These are phyloP conservation scores for Saprolegnia diclina DNA, from an alignment of 352 stramenopile species.

Conservation along the genomic window DNA sequence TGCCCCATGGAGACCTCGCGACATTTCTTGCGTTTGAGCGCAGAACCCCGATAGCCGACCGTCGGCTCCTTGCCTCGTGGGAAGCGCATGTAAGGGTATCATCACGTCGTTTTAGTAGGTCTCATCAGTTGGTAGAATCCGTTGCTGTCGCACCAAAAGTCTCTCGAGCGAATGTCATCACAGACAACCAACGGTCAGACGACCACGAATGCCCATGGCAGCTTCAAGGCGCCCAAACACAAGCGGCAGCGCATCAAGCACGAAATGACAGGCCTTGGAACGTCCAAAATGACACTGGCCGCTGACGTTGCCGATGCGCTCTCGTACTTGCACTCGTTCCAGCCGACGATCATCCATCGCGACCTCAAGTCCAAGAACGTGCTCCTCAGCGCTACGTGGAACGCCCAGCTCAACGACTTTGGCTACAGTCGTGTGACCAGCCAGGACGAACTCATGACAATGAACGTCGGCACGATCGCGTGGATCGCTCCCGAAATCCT, in stretches of 20 bases:
- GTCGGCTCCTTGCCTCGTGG: conserved; percentile 5
- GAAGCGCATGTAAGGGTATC: background rate
- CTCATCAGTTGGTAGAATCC: background rate
- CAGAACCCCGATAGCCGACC: conserved; percentile 2
- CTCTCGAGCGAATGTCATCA: background rate
- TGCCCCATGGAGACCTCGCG: conserved; percentile 21
- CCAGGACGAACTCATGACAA: conserved; percentile 38
- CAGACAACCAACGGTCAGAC: background rate
- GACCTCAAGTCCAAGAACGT: conserved; percentile 55
- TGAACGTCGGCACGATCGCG: conserved; percentile 46
- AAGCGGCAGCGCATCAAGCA: conserved; percentile 15
- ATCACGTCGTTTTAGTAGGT: background rate
- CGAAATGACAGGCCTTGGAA: conserved; percentile 19
- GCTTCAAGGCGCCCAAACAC: background rate
- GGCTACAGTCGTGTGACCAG: conserved; percentile 43
- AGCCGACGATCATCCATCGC: conserved; percentile 37
- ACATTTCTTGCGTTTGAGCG: conserved; percentile 4
- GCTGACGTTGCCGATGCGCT: conserved; percentile 26
- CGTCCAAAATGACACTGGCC: conserved; percentile 23
- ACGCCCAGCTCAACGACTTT: conserved; percentile 67
- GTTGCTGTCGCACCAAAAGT: background rate
- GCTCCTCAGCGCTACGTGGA: conserved; percentile 46
- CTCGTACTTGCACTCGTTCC: conserved; percentile 26
- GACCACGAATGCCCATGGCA: background rate
- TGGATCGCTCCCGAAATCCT: conserved; percentile 49